Conservation (phyloP, 257 asterid genomes). For the Gentiana dahurica region DNA sequence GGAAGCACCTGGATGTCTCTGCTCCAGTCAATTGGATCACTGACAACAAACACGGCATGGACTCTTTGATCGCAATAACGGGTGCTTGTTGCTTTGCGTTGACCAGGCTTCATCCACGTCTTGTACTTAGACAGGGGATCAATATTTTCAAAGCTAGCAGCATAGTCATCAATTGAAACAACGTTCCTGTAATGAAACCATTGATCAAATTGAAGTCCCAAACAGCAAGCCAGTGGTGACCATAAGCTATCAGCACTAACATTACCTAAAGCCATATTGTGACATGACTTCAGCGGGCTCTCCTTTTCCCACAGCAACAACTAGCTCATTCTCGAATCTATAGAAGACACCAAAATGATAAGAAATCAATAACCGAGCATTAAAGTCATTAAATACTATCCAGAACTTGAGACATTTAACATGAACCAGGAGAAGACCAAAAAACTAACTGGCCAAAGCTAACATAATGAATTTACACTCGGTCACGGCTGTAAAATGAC, state of each 20-base stretch:
- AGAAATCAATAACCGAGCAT: neutral
- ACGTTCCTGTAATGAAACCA: constrained; percentile 49
- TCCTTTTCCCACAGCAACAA: constrained; percentile 85
- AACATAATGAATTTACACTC: no score
- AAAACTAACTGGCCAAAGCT: no score
- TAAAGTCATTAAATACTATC: no score
- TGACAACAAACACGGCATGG: constrained; percentile 77
- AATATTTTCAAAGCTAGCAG: constrained; percentile 68
- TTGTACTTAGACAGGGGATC: constrained; percentile 76
- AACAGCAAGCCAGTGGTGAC: constrained; percentile 6
- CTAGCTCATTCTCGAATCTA: constrained; percentile 64
- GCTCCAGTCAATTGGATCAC: constrained; percentile 97
- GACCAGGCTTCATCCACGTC: constrained; percentile 30
- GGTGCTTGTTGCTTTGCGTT: constrained; percentile 18
- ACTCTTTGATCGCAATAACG: constrained; percentile 60
- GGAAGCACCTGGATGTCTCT: constrained; percentile 79
- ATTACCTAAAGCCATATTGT: constrained; percentile 85
- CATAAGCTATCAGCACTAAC: constrained; percentile 6
- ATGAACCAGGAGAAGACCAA: no score
- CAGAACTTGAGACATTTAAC: no score
- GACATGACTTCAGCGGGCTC: constrained; percentile 81
- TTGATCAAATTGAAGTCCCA: constrained; percentile 11
- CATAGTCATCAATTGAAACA: constrained; percentile 68
- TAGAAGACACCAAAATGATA: constrained; percentile 1
- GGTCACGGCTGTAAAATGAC: no score